These are phyloP conservation scores for Suillus subalutaceus DNA, from an alignment of 768 basidiomycete genomes.

Conservation along the genomic window DNA sequence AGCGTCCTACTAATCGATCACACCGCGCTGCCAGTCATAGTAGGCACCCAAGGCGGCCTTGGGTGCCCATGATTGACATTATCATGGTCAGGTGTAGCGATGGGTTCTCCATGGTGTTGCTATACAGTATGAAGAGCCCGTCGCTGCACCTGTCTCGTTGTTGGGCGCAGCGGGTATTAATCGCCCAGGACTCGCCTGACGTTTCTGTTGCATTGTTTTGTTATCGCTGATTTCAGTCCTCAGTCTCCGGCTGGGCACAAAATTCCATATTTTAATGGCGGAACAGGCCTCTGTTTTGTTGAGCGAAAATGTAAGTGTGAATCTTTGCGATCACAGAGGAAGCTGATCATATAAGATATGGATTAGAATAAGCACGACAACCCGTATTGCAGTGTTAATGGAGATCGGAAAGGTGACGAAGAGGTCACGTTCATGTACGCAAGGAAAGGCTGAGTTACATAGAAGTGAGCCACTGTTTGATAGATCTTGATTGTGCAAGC, in stretches of 20 bases:
- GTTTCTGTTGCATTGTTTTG: background rate
- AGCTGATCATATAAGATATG: slow-evolving; percentile 45
- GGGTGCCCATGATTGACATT: background rate
- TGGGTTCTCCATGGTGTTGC: background rate
- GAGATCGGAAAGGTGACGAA: slow-evolving; percentile 48
- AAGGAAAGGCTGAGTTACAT: slow-evolving; percentile 68
- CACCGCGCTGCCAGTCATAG: background rate
- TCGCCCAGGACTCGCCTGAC: background rate
- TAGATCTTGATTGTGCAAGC: slow-evolving; percentile 9
- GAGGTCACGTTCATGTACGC: slow-evolving; percentile 51
- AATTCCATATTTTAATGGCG: slow-evolving; percentile 48
- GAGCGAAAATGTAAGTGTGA: background rate
- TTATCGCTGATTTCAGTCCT: background rate
- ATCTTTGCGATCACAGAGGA: slow-evolving; percentile 45
- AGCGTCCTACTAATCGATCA: background rate
- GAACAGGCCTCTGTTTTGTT: slow-evolving; percentile 39
- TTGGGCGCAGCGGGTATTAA: background rate
- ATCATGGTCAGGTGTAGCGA: background rate
- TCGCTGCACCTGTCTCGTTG: background rate
- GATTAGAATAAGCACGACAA: slow-evolving; percentile 51
- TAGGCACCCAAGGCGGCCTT: no score
- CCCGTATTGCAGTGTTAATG: slow-evolving; percentile 53
- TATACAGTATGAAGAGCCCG: background rate
- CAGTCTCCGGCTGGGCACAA: slow-evolving; percentile 38
- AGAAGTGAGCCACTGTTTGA: slow-evolving; percentile 9